Conservation (phyloP, 495 filamentous ascomycete species). For the Daldinia caldariorum region DNA sequence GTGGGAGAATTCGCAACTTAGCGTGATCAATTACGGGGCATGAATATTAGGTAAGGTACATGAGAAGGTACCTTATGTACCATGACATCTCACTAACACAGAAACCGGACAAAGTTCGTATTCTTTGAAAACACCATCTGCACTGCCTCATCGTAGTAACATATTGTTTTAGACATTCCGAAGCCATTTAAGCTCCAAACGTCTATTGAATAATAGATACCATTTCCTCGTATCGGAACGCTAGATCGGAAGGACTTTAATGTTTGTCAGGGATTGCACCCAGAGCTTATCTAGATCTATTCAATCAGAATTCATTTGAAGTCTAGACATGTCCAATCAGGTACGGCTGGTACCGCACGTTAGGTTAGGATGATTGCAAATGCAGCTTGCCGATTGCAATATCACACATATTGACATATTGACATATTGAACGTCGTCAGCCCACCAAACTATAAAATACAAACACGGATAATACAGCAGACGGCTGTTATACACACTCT, state of each 20-base stretch:
- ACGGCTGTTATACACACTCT: constrained; percentile 15
- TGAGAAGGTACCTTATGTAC: no score
- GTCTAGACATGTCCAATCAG: no score
- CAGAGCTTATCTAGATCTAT: no score
- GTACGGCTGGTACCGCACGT: constrained; percentile 7
- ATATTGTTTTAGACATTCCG: neutral
- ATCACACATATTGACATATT: constrained; percentile 29
- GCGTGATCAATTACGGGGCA: no score
- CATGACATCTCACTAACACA: no score
- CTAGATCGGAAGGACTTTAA: constrained; percentile 3
- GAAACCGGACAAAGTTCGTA: no score
- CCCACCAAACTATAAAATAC: neutral
- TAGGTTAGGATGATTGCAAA: constrained; percentile 8
- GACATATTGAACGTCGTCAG: constrained; percentile 36
- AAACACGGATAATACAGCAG: neutral
- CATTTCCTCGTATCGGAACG: constrained; percentile 15
- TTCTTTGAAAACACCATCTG: no score
- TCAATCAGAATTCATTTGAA: no score
- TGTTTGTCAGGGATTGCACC: constrained; percentile 18
- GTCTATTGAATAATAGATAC: neutral
- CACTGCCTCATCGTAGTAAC: neutral
- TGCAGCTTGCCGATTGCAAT: constrained; percentile 6
- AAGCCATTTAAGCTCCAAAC: neutral
- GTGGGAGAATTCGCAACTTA: no score
- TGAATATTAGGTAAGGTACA: no score